Evolutionary conservation across 2,329 filamentous ascomycete genomes (phyloP).

Genomic region (Amauroascus niger): DNA sequence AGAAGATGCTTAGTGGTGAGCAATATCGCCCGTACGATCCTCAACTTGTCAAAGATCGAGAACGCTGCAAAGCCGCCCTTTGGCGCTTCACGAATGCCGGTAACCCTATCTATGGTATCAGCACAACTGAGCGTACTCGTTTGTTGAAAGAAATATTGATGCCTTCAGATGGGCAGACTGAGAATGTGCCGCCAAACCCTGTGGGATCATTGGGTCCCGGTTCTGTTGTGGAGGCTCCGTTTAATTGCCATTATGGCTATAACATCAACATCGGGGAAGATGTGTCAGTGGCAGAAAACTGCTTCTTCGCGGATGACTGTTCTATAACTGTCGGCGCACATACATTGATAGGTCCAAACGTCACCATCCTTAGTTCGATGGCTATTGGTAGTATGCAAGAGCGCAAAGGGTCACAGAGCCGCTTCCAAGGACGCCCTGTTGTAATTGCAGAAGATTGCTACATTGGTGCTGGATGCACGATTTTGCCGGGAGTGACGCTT

Average conservation of each 20-base stretch:
- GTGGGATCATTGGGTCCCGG: slow-evolving; percentile 59
- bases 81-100: slow-evolving; percentile 80
- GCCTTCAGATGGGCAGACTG: slow-evolving; percentile 27
- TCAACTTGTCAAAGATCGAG: slow-evolving; percentile 71
- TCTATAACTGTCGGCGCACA: slow-evolving; percentile 67
- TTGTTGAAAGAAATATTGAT: slow-evolving; percentile 33
- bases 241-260: slow-evolving; percentile 90
- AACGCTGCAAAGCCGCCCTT: slow-evolving; percentile 69
- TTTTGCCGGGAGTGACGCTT: slow-evolving; percentile 41
- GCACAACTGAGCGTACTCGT: slow-evolving; percentile 38
- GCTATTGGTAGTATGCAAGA: slow-evolving; percentile 62
- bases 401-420: slow-evolving; percentile 63
- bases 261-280: slow-evolving; percentile 83
- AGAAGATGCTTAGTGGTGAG: slow-evolving; percentile 76
- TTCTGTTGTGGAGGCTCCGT: slow-evolving; percentile 74
- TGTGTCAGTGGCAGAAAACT: slow-evolving; percentile 72
- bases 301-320: slow-evolving; percentile 77
- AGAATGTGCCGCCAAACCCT: slow-evolving; percentile 46
- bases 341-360: slow-evolving; percentile 65
- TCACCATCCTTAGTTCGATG: slow-evolving; percentile 71
- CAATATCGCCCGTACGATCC: slow-evolving; percentile 71
- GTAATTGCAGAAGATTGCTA: slow-evolving; percentile 64
- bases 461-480: slow-evolving; percentile 54
- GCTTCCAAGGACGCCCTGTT: slow-evolving; percentile 60
- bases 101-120: slow-evolving; percentile 63